Evolutionary conservation across 148 eudicot species (phyloP), one percentile per base, ranked within the genome.

Genomic region (Fagopyrum esculentum): DNA sequence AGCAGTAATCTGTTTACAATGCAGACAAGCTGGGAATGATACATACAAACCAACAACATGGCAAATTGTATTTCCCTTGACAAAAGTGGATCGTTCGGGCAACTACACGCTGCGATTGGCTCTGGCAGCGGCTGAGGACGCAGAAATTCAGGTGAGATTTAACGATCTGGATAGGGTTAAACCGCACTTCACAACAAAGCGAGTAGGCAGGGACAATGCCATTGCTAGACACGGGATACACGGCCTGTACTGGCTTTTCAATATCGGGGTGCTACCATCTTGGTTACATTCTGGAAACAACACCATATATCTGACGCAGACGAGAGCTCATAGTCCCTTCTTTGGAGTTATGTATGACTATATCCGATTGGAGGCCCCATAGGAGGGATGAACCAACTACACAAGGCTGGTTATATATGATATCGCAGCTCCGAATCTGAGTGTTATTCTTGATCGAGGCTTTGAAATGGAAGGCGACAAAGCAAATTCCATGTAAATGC

Each of bases 51-150:
- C 88, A 44, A 84, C 93, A 0, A 89, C 89, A 17, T 91, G 96
- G 96, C 81, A 74, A 78, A 77, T 93, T 40, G 13, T 78, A 43
- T 93, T 93, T 76, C 82, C 80, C 45, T 76, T 93, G 6, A 66
- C 81, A 4, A 45, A 74, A 17, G 87, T 93, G 29, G 74, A 44
- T 10, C 73, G 47, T 1, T 55, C 74, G 6, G 69, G 76, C 69
- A 81, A 69, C 63, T 89, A 91, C 75, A 88, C 89, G 4, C 81
- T 93, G 12, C 92, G 83, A 61, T 54, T 91, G 26, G 94, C 98
- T 12, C 77, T 93, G 66, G 98, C 98, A 47, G 80, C 91, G 49
- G 91, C 97, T 11, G 63, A 73, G n/a, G 86, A 81, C 59, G 85
- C 97, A 1, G 92, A 93, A 78, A 60, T 9, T 40, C 71, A 66